phyloP scores from a whole-genome alignment of 177 flowering plant genomes.

The Vitis hybrid region DNA sequence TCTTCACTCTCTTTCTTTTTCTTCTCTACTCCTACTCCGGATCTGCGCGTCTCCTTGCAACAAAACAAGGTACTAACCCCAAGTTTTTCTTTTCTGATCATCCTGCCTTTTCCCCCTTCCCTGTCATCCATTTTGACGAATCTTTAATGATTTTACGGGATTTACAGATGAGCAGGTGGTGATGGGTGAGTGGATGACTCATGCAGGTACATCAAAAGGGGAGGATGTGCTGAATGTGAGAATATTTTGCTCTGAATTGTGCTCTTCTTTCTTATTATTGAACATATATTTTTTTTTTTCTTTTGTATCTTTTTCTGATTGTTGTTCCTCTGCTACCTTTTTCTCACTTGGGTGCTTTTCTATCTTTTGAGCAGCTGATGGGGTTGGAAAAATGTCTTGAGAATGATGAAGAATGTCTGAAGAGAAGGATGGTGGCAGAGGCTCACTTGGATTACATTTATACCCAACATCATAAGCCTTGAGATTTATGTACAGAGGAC shows the following conservation, averaged over 20 bases:
- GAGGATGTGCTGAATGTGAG: slow-evolving; percentile 25
- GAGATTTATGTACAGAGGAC: not conserved
- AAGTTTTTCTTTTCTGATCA: not conserved
- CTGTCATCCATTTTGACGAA: not conserved
- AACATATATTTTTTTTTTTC: not conserved
- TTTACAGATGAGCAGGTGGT: slow-evolving; percentile 5
- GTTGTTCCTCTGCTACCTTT: not conserved
- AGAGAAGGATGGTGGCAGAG: slow-evolving; percentile 54
- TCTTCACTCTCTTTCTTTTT: slow-evolving; percentile 14
- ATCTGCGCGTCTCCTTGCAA: slow-evolving; percentile 22
- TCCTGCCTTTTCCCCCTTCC: not conserved
- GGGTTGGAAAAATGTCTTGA: slow-evolving; percentile 36
- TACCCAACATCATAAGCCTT: slow-evolving; percentile 49
- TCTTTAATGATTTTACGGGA: not conserved
- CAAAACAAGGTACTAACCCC: slow-evolving; percentile 17
- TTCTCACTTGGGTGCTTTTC: not conserved
- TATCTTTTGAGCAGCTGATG: slow-evolving; percentile 32
- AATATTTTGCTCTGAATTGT: not conserved
- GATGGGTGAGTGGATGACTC: not conserved
- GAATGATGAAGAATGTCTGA: slow-evolving; percentile 48
- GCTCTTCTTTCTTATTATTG: not conserved
- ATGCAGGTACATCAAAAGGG: not conserved
- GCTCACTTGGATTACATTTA: slow-evolving; percentile 79
- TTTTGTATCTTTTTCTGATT: not conserved
- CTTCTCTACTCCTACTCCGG: slow-evolving; percentile 11